phyloP scores from a whole-genome alignment of 129 eudicot species.

The Solidago caesia region DNA sequence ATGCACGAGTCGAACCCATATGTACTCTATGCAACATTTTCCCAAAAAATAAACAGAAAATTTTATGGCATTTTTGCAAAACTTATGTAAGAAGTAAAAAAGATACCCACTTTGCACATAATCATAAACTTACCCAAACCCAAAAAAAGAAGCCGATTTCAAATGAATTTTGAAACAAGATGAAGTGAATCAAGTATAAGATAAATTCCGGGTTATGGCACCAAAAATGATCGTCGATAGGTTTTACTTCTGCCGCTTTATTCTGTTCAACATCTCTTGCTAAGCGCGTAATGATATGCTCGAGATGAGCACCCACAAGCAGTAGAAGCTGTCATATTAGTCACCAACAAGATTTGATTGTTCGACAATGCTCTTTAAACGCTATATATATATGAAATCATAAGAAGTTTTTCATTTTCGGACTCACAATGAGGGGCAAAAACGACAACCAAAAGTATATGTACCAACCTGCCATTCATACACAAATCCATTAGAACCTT shows the following conservation, averaged over 20 bases:
- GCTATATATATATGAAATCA: background rate
- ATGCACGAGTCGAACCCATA: conserved; percentile 70
- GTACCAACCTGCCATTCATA: conserved; percentile 26
- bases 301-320: conserved; percentile 65
- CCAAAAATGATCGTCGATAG: conserved; percentile 77
- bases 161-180: conserved; percentile 72
- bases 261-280: conserved; percentile 53
- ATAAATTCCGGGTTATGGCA: conserved; percentile 51
- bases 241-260: conserved; percentile 39
- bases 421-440: conserved; percentile 80
- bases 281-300: conserved; percentile 51
- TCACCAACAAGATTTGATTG: background rate
- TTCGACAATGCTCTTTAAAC: background rate
- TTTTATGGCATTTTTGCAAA: background rate
- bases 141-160: conserved; percentile 75
- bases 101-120: too few relatives aligned
- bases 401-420: background rate
- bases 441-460: conserved; percentile 84
- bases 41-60: background rate
- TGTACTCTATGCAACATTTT: conserved; percentile 39
- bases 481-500: too few relatives aligned
- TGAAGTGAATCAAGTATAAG: conserved; percentile 79
- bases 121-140: conserved; percentile 56
- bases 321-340: conserved; percentile 55
- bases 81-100: background rate